Percentiles rank a stretch among this genome's conserved stretches.
Evolutionary conservation across 192 early-diverging fungal species (phyloP).

Genomic region (Coemansia aciculifera): DNA sequence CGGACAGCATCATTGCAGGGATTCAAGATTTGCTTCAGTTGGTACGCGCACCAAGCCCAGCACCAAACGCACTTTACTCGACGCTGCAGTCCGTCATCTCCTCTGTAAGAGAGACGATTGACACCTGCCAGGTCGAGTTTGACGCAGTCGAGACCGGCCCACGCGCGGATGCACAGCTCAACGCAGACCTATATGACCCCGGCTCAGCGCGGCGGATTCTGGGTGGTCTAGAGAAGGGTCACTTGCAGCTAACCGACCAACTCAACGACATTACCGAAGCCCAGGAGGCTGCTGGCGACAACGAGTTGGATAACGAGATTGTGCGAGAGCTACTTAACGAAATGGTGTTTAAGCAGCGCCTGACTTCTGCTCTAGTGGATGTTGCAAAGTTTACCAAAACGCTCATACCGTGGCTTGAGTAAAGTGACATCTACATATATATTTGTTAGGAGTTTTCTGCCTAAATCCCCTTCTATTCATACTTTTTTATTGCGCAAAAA

Average conservation of each 20-base stretch:
- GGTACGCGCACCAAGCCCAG: conserved; percentile 33
- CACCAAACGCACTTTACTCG: conserved; percentile 42
- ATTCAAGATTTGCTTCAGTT: conserved; percentile 53
- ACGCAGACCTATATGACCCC: conserved; percentile 26
- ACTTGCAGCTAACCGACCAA: conserved; percentile 53
- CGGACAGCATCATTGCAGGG: conserved; percentile 47
- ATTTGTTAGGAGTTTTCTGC: background rate
- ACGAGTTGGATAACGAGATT: conserved; percentile 52
- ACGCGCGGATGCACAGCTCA: conserved; percentile 14
- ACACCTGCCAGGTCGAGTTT: conserved; percentile 34
- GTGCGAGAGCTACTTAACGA: conserved; percentile 58
- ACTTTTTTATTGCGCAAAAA: background rate
- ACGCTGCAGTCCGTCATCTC: conserved; percentile 37
- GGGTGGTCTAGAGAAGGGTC: conserved; percentile 45
- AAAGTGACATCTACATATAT: background rate
- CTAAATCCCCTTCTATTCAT: background rate
- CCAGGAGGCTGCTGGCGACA: conserved; percentile 47
- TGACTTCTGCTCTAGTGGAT: conserved; percentile 84
- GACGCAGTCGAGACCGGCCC: conserved; percentile 12
- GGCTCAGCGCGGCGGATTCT: conserved; percentile 27
- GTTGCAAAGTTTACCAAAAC: conserved; percentile 89
- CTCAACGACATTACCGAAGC: conserved; percentile 56
- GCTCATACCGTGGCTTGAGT: conserved; percentile 73
- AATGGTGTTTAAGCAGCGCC: conserved; percentile 75
- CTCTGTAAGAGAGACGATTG: conserved; percentile 36